Conservation (phyloP, 345 rosid genomes). For the Corchorus capsularis region DNA sequence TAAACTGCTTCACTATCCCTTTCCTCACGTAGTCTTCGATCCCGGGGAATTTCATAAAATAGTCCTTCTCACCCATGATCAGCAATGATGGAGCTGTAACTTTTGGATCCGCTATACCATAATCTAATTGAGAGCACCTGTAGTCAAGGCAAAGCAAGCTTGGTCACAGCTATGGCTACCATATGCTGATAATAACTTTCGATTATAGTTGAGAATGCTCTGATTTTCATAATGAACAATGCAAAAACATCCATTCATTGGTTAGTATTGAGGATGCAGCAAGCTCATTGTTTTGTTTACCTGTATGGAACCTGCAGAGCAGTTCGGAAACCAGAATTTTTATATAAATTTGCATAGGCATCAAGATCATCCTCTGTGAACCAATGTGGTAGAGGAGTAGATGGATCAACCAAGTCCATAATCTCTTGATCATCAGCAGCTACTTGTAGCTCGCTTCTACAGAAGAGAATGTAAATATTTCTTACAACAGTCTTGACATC, state of each 20-base stretch:
- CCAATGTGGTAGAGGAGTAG: conserved; percentile 50
- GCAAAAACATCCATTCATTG: neutral
- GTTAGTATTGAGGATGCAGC: neutral
- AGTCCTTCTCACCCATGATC: conserved; percentile 21
- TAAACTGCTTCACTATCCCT: conserved; percentile 12
- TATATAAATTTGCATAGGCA: conserved; percentile 43
- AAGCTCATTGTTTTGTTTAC: conserved; percentile 16
- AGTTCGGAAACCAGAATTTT: conserved; percentile 46
- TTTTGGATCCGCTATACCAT: neutral
- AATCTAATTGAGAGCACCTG: conserved; percentile 11
- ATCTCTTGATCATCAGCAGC: conserved; percentile 48
- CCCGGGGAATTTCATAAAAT: neutral
- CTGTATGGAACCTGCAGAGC: conserved; percentile 53
- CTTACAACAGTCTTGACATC: conserved; percentile 47
- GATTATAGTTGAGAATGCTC: neutral
- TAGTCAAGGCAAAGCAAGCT: neutral
- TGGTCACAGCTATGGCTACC: neutral
- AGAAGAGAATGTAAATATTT: conserved; percentile 52
- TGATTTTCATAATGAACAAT: neutral
- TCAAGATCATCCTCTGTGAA: conserved; percentile 48
- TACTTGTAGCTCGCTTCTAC: conserved; percentile 33
- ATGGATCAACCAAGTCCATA: conserved; percentile 53
- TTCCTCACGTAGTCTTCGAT: conserved; percentile 11
- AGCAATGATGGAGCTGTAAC: conserved; percentile 10
- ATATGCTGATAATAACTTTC: neutral